Evolutionary conservation across 108 stramenopile genomes (phyloP), one percentile per base, ranked within the genome.

Genomic region (Nitzschia sp.): DNA sequence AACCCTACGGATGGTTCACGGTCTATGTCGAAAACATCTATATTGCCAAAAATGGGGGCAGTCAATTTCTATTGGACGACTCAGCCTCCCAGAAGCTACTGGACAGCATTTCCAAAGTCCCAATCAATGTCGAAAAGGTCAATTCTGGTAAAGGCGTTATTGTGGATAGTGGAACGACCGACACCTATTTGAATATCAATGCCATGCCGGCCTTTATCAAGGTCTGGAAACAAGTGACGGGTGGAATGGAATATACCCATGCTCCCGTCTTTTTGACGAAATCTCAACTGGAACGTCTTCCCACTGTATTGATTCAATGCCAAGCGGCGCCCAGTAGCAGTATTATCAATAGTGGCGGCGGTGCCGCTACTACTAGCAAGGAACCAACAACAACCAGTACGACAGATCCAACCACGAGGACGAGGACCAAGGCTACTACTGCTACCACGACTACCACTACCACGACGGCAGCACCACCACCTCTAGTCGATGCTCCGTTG

Each of bases 81-180:
- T 13, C 38, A 3, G 22, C 53, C n/a, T 55, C 63, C 29, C 52
- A 61, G 16, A 32, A 35, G 2, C 8, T 29, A 13, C 32, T 34
- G 23, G 34, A 80, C n/a, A 63, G 73, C 45, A 77, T 79, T 48
- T 68, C 79, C 47, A 36, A 30, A 50, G 66, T 89, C 19, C 69
- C 70, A 17, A 64, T 85, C 23, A 66, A 87, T 69, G 53, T 69
- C 15, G 68, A 38, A 1, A 36, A 19, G 3, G 68, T 89, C 64
- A 92, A 95, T 59, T 75, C 75, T 15, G 92, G 96, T 1, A 89
- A 96, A 44, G 94, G 92, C 17, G 94, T 88, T 35, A 97, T 96
- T 77, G 89, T 98, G 17, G 97, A 98, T 80, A 84, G 81, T 48
- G 97, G 96, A 9, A 96, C 98, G 2, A 97, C 97, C 1, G 83